Conservation (phyloP, 208 protist genomes). For the Jaenimonas drosophilae region DNA sequence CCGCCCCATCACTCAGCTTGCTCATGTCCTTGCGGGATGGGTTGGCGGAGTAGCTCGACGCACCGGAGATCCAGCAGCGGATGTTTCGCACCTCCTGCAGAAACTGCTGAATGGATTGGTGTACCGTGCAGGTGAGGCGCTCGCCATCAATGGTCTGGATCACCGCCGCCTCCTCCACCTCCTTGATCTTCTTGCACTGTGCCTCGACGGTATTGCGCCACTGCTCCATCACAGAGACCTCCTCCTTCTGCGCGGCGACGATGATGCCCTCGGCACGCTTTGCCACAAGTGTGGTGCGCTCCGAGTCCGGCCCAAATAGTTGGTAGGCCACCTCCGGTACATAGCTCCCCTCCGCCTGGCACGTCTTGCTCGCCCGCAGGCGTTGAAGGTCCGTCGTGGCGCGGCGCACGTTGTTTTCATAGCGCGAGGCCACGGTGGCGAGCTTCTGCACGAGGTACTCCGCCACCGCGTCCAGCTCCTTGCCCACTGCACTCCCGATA, state of each 20-base stretch:
- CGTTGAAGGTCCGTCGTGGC: slow-evolving; percentile 52
- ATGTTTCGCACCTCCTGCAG: slow-evolving; percentile 59
- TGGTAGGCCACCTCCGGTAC: slow-evolving; percentile 39
- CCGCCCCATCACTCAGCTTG: slow-evolving; percentile 27
- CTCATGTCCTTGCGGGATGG: neutral
- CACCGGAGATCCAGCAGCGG: slow-evolving; percentile 32
- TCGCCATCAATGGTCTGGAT: slow-evolving; percentile 13
- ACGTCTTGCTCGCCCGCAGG: slow-evolving; percentile 50
- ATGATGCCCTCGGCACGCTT: slow-evolving; percentile 22
- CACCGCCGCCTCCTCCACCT: slow-evolving; percentile 31
- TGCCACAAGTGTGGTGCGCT: slow-evolving; percentile 25
- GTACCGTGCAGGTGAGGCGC: slow-evolving; percentile 42
- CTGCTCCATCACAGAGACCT: slow-evolving; percentile 13
- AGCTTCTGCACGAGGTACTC: slow-evolving; percentile 54
- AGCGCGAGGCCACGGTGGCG: slow-evolving; percentile 28
- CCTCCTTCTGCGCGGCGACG: slow-evolving; percentile 9
- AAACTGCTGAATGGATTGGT: slow-evolving; percentile 45
- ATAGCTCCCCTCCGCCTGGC: slow-evolving; percentile 41
- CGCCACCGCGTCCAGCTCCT: slow-evolving; percentile 34
- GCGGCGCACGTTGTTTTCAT: slow-evolving; percentile 53
- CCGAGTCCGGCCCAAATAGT: slow-evolving; percentile 35
- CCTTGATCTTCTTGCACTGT: slow-evolving; percentile 23
- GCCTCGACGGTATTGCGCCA: slow-evolving; percentile 30
- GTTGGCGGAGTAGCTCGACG: slow-evolving; percentile 5
- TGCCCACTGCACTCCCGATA: slow-evolving; percentile 32